Percentiles rank a stretch among this genome's conserved stretches.
Conservation (phyloP, 495 filamentous ascomycete species). For the Penicillium turbatum region DNA sequence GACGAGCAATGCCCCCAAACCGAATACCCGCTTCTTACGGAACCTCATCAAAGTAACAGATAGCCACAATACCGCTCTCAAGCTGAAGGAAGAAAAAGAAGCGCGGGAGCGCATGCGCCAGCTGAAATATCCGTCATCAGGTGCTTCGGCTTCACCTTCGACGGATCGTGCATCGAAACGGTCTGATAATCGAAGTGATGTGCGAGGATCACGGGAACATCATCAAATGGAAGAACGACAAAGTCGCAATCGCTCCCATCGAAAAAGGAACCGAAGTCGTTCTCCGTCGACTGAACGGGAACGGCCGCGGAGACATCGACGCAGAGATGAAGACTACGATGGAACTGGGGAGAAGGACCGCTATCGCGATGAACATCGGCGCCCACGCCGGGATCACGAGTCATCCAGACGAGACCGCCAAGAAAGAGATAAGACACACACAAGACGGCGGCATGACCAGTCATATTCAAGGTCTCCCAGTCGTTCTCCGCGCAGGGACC, state of each 20-base stretch:
- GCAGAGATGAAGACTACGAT: conserved; percentile 22
- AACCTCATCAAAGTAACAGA: conserved; percentile 87
- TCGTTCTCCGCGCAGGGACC: conserved; percentile 29
- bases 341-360: conserved; percentile 16
- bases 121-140: conserved; percentile 36
- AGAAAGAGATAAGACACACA: conserved; percentile 12
- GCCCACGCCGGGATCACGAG: conserved; percentile 5
- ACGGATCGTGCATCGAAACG: conserved; percentile 25
- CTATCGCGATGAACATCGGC: conserved; percentile 20
- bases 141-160: conserved; percentile 17
- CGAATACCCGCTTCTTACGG: conserved; percentile 84
- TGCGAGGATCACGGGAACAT: conserved; percentile 16
- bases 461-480: conserved; percentile 36
- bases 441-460: conserved; percentile 16
- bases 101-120: conserved; percentile 52
- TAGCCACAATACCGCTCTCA: conserved; percentile 81
- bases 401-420: conserved; percentile 20
- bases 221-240: conserved; percentile 12
- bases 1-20: conserved; percentile 68
- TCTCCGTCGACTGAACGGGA: conserved; percentile 28
- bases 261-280: conserved; percentile 28
- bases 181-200: conserved; percentile 13
- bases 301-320: conserved; percentile 28
- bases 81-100: conserved; percentile 73
- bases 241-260: conserved; percentile 21